Conservation (phyloP, 805 yeast species). For the Hanseniaspora osmophila region DNA sequence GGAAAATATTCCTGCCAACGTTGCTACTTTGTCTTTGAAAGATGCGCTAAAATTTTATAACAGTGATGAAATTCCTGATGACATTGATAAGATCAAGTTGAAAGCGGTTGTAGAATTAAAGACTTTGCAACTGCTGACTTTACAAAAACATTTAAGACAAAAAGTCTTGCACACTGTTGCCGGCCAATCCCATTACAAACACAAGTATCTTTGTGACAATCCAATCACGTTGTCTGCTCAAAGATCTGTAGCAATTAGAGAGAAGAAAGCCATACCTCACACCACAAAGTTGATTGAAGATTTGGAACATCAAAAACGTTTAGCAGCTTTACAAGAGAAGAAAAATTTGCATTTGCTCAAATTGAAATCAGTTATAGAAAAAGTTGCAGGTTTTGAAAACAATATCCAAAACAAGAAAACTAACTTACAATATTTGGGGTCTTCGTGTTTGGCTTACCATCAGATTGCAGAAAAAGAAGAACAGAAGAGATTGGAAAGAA, state of each 20-base stretch:
- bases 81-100: conserved; percentile 46
- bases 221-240: conserved; percentile 52
- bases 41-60: conserved; percentile 29
- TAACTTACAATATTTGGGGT: conserved; percentile 6
- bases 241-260: conserved; percentile 52
- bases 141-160: conserved; percentile 59
- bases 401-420: conserved; percentile 18
- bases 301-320: conserved; percentile 41
- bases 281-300: conserved; percentile 67
- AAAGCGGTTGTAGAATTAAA: conserved; percentile 58
- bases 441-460: conserved; percentile 22
- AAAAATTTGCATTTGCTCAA: conserved; percentile 36
- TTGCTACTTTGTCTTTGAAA: conserved; percentile 42
- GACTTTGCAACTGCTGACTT: conserved; percentile 46
- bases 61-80: conserved; percentile 31
- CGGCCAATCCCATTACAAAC: conserved; percentile 30
- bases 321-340: conserved; percentile 40
- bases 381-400: conserved; percentile 23
- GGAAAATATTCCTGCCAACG: conserved; percentile 53
- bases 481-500: conserved; percentile 57
- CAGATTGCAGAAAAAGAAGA: conserved; percentile 57
- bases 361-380: conserved; percentile 18
- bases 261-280: conserved; percentile 56
- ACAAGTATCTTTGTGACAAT: conserved; percentile 35
- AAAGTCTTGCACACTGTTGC: conserved; percentile 38